A percentile compares a stretch with the other conserved stretches of the same genome.
These are phyloP conservation scores for Neurospora sp. DNA, from an alignment of 2,329 filamentous ascomycete genomes.

Conservation along the genomic window DNA sequence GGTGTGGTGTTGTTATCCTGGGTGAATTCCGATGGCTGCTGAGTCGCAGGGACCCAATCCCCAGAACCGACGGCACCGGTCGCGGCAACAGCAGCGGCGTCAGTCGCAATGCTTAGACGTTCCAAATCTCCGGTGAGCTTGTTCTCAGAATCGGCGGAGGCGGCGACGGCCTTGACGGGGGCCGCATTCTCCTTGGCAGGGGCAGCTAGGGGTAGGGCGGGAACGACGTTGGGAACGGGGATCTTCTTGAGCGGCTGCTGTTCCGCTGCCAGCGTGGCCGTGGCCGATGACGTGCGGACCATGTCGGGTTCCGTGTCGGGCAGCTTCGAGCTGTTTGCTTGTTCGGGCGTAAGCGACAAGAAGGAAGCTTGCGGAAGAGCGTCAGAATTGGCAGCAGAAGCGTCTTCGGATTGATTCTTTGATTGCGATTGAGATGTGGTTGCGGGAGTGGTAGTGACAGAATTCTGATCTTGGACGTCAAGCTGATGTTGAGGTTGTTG, in stretches of 20 bases:
- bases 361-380: background rate
- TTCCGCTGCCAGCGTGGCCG: conserved; percentile 4
- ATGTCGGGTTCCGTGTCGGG: background rate
- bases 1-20: background rate
- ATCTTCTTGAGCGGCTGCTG: conserved; percentile 3
- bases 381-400: background rate
- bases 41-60: background rate
- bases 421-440: background rate
- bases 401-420: background rate
- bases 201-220: conserved; percentile 9
- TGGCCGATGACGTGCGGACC: conserved; percentile 1
- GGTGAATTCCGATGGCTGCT: background rate
- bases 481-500: background rate
- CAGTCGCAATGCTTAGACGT: background rate
- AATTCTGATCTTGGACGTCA: conserved; percentile 1
- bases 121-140: background rate
- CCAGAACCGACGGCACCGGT: background rate
- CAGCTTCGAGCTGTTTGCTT: background rate
- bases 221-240: conserved; percentile 7
- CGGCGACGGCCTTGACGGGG: background rate
- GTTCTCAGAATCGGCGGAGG: background rate
- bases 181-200: conserved; percentile 9
- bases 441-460: background rate
- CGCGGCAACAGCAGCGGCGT: background rate
- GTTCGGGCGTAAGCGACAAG: background rate